Evolutionary conservation across 176 grass and related monocot genomes (phyloP), one percentile per base, ranked within the genome.

Genomic region (Phoenix dactylifera): DNA sequence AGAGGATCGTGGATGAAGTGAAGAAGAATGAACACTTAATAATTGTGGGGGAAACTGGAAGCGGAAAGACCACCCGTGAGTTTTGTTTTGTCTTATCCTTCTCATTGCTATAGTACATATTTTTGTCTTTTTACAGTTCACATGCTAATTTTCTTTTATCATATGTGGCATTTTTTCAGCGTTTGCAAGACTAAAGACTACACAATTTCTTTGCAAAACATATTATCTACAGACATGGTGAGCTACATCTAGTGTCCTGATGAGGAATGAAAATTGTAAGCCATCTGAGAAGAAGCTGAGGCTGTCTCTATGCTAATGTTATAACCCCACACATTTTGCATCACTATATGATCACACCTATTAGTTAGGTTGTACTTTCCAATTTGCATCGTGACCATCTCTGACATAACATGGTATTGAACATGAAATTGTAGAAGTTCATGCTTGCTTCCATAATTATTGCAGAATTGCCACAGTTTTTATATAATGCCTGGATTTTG

Each of bases 41-140:
- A 50, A 56, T 92, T 7, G 81, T 97, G 2, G 93, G 93, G 1
- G 93, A 97, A 82, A 97, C 93, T 0, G 87, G 90, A 51, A 97
- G 93, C 17, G 93, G 93, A 49, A 97, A 97, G 76, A 97, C 81
- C 16, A 97, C 93, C 18, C 93, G 93, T 97, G 74, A 85, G 83
- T 83, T 60, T 51, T 17, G 26, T 73, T 9, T 52, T 0, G 57
- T 17, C n/a, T 59, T 51, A 6, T 30, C 28, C 28, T 30, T 30
- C 5, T 30, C 28, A 30, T 30, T 7, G 1, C 16, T 24, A 52
- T 0, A 44, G 10, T 44, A 12, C 35, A 44, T 44, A 44, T 12
- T 44, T 26, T 54, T 73, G 14, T 12, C 67, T 16, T 54, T 5
- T 1, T 63, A 25, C 9, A 2, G 5, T 56, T 6, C 26, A 26